A percentile compares a stretch with the other conserved stretches of the same genome.
Evolutionary conservation across 192 early-diverging fungal genomes (phyloP).

Genomic region (Coemansia sp.): DNA sequence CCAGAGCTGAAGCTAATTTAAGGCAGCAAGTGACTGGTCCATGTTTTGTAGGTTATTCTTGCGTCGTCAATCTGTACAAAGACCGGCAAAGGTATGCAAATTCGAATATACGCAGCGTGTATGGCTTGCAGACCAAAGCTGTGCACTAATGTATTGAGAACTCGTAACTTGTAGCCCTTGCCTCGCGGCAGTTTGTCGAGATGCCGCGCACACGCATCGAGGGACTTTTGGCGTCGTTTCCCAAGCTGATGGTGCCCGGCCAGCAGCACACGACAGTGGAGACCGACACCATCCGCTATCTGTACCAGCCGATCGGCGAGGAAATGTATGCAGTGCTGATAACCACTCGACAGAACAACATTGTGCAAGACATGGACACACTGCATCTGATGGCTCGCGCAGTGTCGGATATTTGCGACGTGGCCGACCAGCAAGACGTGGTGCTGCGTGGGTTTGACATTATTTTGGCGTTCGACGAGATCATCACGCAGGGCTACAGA

Average conservation of each 20-base stretch:
- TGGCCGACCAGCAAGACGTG: conserved; percentile 83
- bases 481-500: conserved; percentile 85
- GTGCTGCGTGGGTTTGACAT: conserved; percentile 85
- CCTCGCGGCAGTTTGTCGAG: conserved; percentile 95
- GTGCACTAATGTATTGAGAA: too few species aligned
- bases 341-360: conserved; percentile 95
- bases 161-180: conserved; percentile 59
- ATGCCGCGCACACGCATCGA: conserved; percentile 97
- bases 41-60: conserved; percentile 85
- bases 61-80: conserved; percentile 91
- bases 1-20: too few species aligned
- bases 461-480: conserved; percentile 92
- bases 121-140: neutral
- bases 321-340: conserved; percentile 95
- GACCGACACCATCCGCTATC: conserved; percentile 94
- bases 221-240: conserved; percentile 93
- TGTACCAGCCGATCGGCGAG: conserved; percentile 94
- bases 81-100: conserved; percentile 79
- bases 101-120: neutral
- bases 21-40: conserved; percentile 47
- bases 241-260: conserved; percentile 86
- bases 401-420: conserved; percentile 85
- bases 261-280: conserved; percentile 97
- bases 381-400: conserved; percentile 92
- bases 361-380: conserved; percentile 97